Percentiles rank a stretch among this genome's conserved stretches.
phyloP scores from a whole-genome alignment of 768 basidiomycete genomes.

The Trametes punicea region DNA sequence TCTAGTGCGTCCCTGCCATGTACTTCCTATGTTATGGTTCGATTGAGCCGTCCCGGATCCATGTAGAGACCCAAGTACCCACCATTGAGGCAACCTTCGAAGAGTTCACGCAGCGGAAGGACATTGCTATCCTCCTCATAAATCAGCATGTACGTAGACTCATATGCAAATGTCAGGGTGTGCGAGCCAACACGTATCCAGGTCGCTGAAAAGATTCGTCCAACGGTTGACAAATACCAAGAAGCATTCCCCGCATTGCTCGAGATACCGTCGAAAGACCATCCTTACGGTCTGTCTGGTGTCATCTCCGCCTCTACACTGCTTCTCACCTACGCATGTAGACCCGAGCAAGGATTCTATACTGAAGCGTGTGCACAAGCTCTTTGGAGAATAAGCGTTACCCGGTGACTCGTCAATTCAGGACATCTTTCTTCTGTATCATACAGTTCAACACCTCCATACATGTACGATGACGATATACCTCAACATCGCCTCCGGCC shows the following conservation, averaged over 20 bases:
- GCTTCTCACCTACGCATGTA: conserved; percentile 32
- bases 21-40: too few species aligned
- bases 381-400: conserved; percentile 79
- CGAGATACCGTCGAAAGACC: conserved; percentile 98
- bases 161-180: too few species aligned
- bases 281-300: conserved; percentile 71
- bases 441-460: conserved; percentile 8
- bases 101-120: conserved; percentile 91
- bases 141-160: conserved; percentile 88
- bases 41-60: too few species aligned
- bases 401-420: not conserved
- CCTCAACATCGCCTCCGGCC: not conserved
- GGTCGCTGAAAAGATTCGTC: conserved; percentile 97
- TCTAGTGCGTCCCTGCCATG: conserved; percentile 69
- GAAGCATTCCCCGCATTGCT: conserved; percentile 95
- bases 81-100: conserved; percentile 90
- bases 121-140: conserved; percentile 94
- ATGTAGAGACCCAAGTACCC: conserved; percentile 90
- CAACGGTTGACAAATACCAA: conserved; percentile 91
- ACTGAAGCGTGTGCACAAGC: conserved; percentile 93
- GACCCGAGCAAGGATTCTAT: conserved; percentile 96
- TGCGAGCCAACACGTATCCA: too few species aligned
- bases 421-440: conserved; percentile 15
- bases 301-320: not conserved
- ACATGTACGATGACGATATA: conserved; percentile 17